Evolutionary conservation across 2,329 filamentous ascomycete genomes (phyloP).

Genomic region (Penicillium sp.): DNA sequence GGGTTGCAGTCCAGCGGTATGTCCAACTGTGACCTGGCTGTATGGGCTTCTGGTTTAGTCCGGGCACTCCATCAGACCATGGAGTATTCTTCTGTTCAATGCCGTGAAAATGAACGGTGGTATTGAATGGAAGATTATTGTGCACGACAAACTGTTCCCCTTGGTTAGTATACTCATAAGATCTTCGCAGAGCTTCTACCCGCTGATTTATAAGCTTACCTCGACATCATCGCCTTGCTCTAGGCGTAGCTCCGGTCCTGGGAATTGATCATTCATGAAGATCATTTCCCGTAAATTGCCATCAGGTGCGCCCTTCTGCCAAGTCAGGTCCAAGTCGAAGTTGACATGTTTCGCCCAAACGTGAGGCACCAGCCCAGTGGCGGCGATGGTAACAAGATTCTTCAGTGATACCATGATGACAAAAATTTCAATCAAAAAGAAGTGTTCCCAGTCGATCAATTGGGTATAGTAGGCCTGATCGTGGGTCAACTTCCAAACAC

Average conservation of each 20-base stretch:
- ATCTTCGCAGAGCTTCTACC: neutral
- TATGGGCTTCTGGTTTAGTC: conserved; percentile 57
- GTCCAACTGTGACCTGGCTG: conserved; percentile 51
- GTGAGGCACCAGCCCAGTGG: conserved; percentile 11
- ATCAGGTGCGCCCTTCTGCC: conserved; percentile 35
- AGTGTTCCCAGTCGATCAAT: no score
- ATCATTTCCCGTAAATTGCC: conserved; percentile 35
- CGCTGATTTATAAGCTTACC: conserved; percentile 9
- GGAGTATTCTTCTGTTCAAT: conserved; percentile 54
- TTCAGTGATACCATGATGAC: conserved; percentile 17
- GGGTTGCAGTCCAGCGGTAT: conserved; percentile 56
- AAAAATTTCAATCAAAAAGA: neutral
- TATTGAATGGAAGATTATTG: conserved; percentile 34
- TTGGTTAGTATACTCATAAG: neutral
- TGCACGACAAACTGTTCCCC: conserved; percentile 29
- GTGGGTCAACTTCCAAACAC: neutral
- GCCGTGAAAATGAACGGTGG: conserved; percentile 39
- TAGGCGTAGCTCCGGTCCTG: conserved; percentile 31
- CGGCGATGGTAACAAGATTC: conserved; percentile 10
- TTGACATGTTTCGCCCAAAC: conserved; percentile 20
- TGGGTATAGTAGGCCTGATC: neutral
- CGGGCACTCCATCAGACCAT: conserved; percentile 62
- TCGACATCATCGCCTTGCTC: conserved; percentile 33
- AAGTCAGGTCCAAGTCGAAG: conserved; percentile 35
- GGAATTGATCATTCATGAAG: conserved; percentile 36